Evolutionary conservation across 345 rosid genomes (phyloP).

Genomic region (Dipteronia sinensis): DNA sequence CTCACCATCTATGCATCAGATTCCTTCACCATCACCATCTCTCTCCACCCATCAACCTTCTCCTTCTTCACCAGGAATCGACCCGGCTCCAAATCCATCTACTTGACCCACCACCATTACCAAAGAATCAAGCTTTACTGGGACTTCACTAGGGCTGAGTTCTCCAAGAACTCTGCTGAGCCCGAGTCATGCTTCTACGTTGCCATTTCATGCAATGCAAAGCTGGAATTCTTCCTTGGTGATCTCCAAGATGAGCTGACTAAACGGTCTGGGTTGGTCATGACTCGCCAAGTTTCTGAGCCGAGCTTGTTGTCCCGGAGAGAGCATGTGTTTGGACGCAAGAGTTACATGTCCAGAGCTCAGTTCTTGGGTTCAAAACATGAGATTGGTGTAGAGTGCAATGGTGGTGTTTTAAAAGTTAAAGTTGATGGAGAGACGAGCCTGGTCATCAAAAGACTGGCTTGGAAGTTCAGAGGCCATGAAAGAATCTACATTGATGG

Average conservation of each 20-base stretch:
- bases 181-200: constrained; percentile 50
- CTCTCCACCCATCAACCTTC: constrained; percentile 45
- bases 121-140: constrained; percentile 54
- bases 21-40: constrained; percentile 50
- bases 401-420: constrained; percentile 42
- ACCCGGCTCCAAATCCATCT: constrained; percentile 56
- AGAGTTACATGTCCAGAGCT: constrained; percentile 40
- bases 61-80: constrained; percentile 44
- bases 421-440: constrained; percentile 51
- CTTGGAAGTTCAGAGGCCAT: constrained; percentile 64
- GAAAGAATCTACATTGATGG: constrained; percentile 45
- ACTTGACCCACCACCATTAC: constrained; percentile 38
- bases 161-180: constrained; percentile 50
- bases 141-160: constrained; percentile 55
- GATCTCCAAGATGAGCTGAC: constrained; percentile 40
- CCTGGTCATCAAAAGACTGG: constrained; percentile 45
- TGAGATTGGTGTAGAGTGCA: constrained; percentile 48
- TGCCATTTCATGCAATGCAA: constrained; percentile 46
- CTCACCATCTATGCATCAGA: constrained; percentile 48
- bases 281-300: constrained; percentile 26
- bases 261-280: constrained; percentile 35
- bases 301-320: constrained; percentile 43
- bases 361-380: constrained; percentile 53
- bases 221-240: constrained; percentile 49
- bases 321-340: constrained; percentile 55